These are phyloP conservation scores for Trichoderma semiorbis DNA, from an alignment of 2,329 filamentous ascomycete genomes.

Conservation along the genomic window DNA sequence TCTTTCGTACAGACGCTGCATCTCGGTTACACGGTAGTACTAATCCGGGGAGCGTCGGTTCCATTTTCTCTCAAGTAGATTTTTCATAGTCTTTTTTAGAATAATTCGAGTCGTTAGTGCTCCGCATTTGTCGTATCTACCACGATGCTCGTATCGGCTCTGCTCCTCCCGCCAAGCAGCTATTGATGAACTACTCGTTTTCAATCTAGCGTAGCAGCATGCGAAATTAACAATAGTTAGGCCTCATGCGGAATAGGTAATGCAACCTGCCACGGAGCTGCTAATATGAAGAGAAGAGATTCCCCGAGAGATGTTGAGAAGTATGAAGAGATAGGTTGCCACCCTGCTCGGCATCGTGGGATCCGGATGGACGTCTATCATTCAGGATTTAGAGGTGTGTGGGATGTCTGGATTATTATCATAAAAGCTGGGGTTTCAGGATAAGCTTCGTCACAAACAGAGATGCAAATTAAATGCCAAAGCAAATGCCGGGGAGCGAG, in stretches of 20 bases:
- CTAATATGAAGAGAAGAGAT: background rate
- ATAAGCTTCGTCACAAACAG: background rate
- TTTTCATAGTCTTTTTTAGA: background rate
- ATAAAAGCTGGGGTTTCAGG: background rate
- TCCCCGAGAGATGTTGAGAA: background rate
- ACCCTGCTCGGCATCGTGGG: background rate
- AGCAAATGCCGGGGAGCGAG: background rate
- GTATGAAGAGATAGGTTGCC: background rate
- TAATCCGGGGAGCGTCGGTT: background rate
- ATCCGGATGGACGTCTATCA: background rate
- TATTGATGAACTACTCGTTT: background rate
- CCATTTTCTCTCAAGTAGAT: background rate
- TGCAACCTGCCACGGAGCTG: background rate
- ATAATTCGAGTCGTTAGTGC: background rate
- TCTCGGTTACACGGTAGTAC: background rate
- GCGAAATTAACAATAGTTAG: background rate
- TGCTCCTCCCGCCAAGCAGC: background rate
- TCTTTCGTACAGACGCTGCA: background rate
- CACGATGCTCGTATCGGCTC: background rate
- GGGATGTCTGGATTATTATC: background rate
- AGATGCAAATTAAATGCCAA: background rate
- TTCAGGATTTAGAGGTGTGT: background rate
- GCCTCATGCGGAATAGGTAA: background rate
- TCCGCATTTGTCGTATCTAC: background rate
- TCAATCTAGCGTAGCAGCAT: background rate